Evolutionary conservation across 495 filamentous ascomycete genomes (phyloP), one percentile per base, ranked within the genome.

Genomic region (Aspergillus indologenus): DNA sequence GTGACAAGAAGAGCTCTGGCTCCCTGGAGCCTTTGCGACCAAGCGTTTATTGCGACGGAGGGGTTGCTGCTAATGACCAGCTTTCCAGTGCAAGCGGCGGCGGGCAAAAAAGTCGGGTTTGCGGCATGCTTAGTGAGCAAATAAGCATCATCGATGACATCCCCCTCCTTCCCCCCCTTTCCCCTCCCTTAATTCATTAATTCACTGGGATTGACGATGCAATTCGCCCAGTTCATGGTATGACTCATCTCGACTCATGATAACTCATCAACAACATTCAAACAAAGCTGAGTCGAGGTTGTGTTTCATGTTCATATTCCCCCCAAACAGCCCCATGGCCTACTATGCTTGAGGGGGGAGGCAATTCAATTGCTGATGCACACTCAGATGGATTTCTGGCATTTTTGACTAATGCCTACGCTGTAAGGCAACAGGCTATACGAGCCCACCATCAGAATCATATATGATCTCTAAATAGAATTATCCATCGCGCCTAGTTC

Each of bases 121-220:
- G 29, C 42, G 54, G 34, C 42, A 42, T 61, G 64, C 64, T 66
- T 63, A 66, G 64, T 63, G 61, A 66, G 60, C 64, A 63, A 40
- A 15, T 11, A 40, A 40, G 34, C 34, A 40, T 40, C 34, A 40
- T 40, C 34, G 34, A 40, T 40, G 34, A 40, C 34, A 40, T 40
- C 34, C 34, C 34, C 34, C 34, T 9, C 12, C 12, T 40, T 14
- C 26, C 26, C 26, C 26, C 26, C 34, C 2, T 40, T 14, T 40
- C 34, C 34, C 12, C 52, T 54, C 2, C 8, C 2, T 29, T 21
- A 31, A 52, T 8, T 24, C 31, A 17, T n/a, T 23, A 31, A 1
- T 43, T 43, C 5, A 45, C n/a, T 45, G n/a, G n/a, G n/a, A n/a
- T n/a, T n/a, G 20, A 22, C 5, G 22, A 23, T 23, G 17, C 7